These are phyloP conservation scores for Aspergillus persii DNA, from an alignment of 2,329 filamentous ascomycete genomes.

Conservation along the genomic window DNA sequence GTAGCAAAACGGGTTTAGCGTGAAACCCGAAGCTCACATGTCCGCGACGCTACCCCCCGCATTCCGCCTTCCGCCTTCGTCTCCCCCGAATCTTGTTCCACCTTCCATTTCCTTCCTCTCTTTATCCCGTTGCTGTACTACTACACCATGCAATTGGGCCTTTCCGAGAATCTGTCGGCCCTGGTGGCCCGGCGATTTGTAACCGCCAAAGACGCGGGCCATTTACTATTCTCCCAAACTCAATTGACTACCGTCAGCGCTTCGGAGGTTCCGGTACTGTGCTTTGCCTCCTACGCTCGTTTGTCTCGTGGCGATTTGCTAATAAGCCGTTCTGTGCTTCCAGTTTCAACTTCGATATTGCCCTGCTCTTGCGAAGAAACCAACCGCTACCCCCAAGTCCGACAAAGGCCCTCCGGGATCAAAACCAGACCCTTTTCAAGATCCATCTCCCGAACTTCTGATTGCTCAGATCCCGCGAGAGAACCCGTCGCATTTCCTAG, in stretches of 20 bases:
- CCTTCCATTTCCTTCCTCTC: neutral
- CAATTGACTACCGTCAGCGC: constrained; percentile 37
- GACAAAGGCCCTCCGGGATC: constrained; percentile 18
- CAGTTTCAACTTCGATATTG: constrained; percentile 51
- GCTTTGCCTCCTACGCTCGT: neutral
- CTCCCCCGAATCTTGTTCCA: neutral
- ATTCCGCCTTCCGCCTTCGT: constrained; percentile 7
- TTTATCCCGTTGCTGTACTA: neutral
- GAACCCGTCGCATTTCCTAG: constrained; percentile 38
- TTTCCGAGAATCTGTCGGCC: constrained; percentile 35
- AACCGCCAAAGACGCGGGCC: constrained; percentile 35
- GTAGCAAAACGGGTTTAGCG: neutral
- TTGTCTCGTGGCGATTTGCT: neutral
- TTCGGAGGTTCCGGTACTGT: constrained; percentile 33
- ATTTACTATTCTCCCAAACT: constrained; percentile 41
- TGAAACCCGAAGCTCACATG: constrained; percentile 7
- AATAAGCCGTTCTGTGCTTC: neutral
- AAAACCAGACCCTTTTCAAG: constrained; percentile 46
- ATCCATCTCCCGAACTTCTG: constrained; percentile 43
- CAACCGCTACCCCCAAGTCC: constrained; percentile 25
- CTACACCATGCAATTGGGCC: constrained; percentile 33
- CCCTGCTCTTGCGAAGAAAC: constrained; percentile 48
- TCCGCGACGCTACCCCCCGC: constrained; percentile 5
- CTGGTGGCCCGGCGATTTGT: constrained; percentile 37
- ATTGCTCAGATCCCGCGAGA: constrained; percentile 39